These are phyloP conservation scores for Corylus avellana DNA, from an alignment of 306 rosid genomes.

Conservation along the genomic window DNA sequence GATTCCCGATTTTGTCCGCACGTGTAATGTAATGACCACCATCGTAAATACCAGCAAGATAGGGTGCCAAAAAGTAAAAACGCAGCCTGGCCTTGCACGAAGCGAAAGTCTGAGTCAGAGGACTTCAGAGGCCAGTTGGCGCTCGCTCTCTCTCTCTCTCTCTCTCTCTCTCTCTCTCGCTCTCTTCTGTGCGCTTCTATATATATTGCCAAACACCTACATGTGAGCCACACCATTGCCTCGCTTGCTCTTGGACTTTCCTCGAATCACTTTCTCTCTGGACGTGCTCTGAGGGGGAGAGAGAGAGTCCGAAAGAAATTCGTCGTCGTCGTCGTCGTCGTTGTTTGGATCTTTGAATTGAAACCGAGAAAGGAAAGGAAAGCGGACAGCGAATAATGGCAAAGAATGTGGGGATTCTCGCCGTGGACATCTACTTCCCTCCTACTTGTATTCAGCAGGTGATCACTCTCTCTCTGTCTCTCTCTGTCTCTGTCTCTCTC, in stretches of 20 bases:
- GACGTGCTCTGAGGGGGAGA: neutral
- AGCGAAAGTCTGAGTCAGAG: conserved; percentile 16
- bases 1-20: neutral
- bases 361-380: neutral
- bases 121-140: neutral
- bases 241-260: conserved; percentile 11
- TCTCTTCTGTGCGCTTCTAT: neutral
- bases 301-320: conserved; percentile 5
- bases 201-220: conserved; percentile 10
- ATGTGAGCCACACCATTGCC: conserved; percentile 22
- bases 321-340: neutral
- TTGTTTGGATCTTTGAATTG: conserved; percentile 10
- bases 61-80: neutral
- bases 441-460: conserved; percentile 86
- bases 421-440: conserved; percentile 92
- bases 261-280: neutral
- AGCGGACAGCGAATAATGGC: conserved; percentile 49
- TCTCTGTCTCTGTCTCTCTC: neutral
- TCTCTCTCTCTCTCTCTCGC: neutral
- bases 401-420: conserved; percentile 90
- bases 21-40: neutral
- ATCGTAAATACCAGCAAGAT: neutral
- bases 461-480: conserved; percentile 17
- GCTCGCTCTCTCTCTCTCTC: neutral
- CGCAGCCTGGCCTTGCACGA: neutral